Base-by-base conservation (phyloP, 2,329 filamentous ascomycete species). In the Calonectria fujianensis region DNA sequence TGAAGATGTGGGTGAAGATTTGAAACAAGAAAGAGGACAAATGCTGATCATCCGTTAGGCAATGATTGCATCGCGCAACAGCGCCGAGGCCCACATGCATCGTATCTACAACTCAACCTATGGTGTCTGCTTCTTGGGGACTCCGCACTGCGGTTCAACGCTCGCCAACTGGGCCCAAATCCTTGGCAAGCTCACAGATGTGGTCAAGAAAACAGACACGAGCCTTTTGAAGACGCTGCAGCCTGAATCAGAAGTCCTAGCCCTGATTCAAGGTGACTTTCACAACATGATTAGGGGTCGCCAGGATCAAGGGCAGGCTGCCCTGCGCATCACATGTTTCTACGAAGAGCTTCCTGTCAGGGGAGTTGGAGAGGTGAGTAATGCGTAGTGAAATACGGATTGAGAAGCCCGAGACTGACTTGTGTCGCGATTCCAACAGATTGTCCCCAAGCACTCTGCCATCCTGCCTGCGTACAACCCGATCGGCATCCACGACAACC, bases 241-340 rank as follows among this genome's bases (percentile, higher is more conserved):
- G 31, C 61, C 39, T 11, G 61, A 65, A 32, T 65, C 61, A 2
- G 61, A 65, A 24, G 61, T 65, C 0, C 29, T 65, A 4, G 41
- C 41, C 2, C 27, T 31, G 9, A 65, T 65, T 20, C 61, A 65
- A 20, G 61, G 29, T 7, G 41, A 50, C 7, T 65, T 65, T n/a
- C 61, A 65, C 45, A 48, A 45, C 41, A 65, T 65, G 61, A 50
- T 65, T 11, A 65, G 61, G 39, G 48, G 7, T 16, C 39, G 61
- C 18, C 39, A 65, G 50, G 57, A 63, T 20, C 57, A 41, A 9
- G 37, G 37, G 7, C 39, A 35, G 27, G 20, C 41, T 8, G 10
- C 61, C 13, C 10, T 65, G 11, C 39, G 31, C 14, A 65, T 65
- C 9, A 65, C 61, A 4, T 65, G 61, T 20, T 65, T 65, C 27